Evolutionary conservation across 2,329 filamentous ascomycete genomes (phyloP), one percentile per base, ranked within the genome.

Genomic region (Aspergillus hortae): DNA sequence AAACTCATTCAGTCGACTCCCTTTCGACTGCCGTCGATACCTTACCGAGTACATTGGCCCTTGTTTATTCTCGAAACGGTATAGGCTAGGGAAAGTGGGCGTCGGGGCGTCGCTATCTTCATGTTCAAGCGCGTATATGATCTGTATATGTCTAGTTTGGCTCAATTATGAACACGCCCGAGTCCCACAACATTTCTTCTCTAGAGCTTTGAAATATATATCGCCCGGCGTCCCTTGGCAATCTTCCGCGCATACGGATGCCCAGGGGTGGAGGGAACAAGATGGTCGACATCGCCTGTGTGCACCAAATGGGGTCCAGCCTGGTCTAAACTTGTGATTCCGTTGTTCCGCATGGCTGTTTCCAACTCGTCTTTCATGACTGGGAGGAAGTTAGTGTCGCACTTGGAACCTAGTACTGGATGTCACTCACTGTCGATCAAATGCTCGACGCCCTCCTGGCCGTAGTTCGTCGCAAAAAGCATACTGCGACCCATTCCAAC

Each of bases 401-500:
- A 19, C 17, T 6, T 6, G 11, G 17, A 23, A 15, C 21, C n/a
- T 23, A 41, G 21, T 5, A 9, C 25, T 19, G 33, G 23, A 41
- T 17, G 40, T 21, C 15, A 74, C 79, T 71, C 71, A 83, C 81
- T 80, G 53, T 80, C 76, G 49, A 80, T 76, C 52, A 80, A 67
- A 65, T 80, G 76, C 59, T 80, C 77, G 15, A 80, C 76, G 2
- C 80, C 80, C 50, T 77, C 77, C 58, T 80, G 77, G 4, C 80
- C 80, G 53, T 82, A 82, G 4, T 77, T 76, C 23, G 79, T 67
- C 2, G 78, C 77, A 57, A 79, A 83, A 6, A 83, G 64, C 53
- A 77, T 78, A 14, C 78, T 79, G 12, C 80, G 67, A 0, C 80
- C 80, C 46, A 83, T 73, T 0, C 80, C 78, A 3, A 81, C 80